These are phyloP conservation scores for Taphrina deformans DNA, from an alignment of 1,139 yeast species.

Conservation along the genomic window DNA sequence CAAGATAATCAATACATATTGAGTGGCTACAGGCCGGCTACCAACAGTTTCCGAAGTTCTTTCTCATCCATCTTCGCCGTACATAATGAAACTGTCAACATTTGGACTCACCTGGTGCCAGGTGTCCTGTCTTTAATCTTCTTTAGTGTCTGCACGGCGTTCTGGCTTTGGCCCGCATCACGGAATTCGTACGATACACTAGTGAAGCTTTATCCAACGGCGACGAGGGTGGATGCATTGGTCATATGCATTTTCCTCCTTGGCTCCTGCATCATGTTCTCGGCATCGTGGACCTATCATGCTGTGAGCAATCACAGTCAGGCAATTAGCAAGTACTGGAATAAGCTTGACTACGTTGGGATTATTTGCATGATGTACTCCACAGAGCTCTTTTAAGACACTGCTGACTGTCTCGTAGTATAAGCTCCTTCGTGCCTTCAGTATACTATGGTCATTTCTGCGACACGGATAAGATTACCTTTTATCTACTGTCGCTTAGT, in stretches of 20 bases:
- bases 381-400: background rate
- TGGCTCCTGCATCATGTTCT: conserved; percentile 62
- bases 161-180: background rate
- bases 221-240: conserved; percentile 48
- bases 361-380: conserved; percentile 63
- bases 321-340: conserved; percentile 62
- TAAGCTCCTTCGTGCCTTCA: conserved; percentile 71
- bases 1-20: conserved; percentile 76
- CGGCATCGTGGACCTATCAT: conserved; percentile 76
- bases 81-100: conserved; percentile 84
- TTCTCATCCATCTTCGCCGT: conserved; percentile 60
- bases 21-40: conserved; percentile 73
- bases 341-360: conserved; percentile 83
- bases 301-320: conserved; percentile 74
- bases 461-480: conserved; percentile 47
- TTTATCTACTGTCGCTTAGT: conserved; percentile 55
- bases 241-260: conserved; percentile 52
- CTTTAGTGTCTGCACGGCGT: background rate
- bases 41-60: conserved; percentile 57
- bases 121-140: conserved; percentile 40
- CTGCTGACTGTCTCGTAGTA: conserved; percentile 39
- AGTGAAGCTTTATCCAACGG: conserved; percentile 4
- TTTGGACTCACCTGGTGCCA: conserved; percentile 78
- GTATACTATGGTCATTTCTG: conserved; percentile 68
- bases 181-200: background rate